Percentiles rank a stretch among this genome's conserved stretches.
phyloP scores from a whole-genome alignment of 495 filamentous ascomycete species.

The Penicillium cataractarum region DNA sequence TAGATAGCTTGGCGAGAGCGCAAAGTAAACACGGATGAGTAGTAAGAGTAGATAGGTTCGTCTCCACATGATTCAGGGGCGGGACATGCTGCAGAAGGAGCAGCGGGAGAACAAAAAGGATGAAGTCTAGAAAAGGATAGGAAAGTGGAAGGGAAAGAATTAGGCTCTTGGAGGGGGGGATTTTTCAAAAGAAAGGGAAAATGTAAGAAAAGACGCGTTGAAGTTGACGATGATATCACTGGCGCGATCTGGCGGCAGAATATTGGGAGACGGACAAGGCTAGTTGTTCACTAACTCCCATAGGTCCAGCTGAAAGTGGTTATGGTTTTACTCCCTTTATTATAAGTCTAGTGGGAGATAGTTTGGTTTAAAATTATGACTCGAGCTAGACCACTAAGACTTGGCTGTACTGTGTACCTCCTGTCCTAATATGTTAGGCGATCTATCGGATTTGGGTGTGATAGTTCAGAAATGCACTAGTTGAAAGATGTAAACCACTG shows the following conservation, averaged over 20 bases:
- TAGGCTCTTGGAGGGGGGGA: background rate
- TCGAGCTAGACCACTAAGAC: background rate
- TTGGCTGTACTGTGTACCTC: constrained; percentile 9
- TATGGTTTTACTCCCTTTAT: background rate
- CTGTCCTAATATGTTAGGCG: background rate
- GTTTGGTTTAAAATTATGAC: background rate
- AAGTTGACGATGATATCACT: constrained; percentile 29
- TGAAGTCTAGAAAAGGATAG: constrained; percentile 13
- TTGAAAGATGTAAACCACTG: background rate
- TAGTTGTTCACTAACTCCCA: background rate
- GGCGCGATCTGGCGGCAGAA: constrained; percentile 16
- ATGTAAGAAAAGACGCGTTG: constrained; percentile 17
- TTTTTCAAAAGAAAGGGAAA: background rate
- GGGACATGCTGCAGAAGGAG: constrained; percentile 28
- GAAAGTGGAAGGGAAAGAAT: constrained; percentile 4
- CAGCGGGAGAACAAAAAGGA: constrained; percentile 10
- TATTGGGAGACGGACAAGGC: background rate
- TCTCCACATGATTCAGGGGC: constrained; percentile 74
- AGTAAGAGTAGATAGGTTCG: constrained; percentile 84
- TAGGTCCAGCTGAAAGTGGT: background rate
- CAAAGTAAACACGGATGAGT: constrained; percentile 89
- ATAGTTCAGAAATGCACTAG: constrained; percentile 4
- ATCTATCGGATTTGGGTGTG: constrained; percentile 5
- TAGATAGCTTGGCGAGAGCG: constrained; percentile 90
- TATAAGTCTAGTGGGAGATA: background rate